Percentiles rank a stretch among this genome's conserved stretches.
These are phyloP conservation scores for Acacia acuminata DNA, from an alignment of 306 rosid genomes.

Conservation along the genomic window DNA sequence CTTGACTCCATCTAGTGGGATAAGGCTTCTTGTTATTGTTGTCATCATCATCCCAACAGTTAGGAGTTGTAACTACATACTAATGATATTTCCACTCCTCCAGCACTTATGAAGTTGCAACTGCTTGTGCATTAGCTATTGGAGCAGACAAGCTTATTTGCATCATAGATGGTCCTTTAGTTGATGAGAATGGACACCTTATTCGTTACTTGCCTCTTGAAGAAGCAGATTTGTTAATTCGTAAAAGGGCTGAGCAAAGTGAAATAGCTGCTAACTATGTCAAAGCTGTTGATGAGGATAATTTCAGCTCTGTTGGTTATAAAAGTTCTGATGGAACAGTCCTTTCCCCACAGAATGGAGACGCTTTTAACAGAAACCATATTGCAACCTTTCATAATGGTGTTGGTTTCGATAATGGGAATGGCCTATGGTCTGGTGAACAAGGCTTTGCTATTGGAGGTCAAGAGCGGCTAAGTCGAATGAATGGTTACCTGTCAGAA, in stretches of 20 bases:
- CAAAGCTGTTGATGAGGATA: slow-evolving; percentile 72
- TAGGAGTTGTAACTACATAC: slow-evolving; percentile 14
- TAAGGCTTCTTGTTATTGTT: too few species aligned
- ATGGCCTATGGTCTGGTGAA: slow-evolving; percentile 77
- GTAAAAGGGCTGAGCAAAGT: slow-evolving; percentile 87
- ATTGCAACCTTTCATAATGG: slow-evolving; percentile 76
- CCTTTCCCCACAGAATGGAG: slow-evolving; percentile 52
- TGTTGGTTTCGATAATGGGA: slow-evolving; percentile 85
- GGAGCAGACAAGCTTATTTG: slow-evolving; percentile 95
- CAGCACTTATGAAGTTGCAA: slow-evolving; percentile 97
- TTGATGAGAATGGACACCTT: slow-evolving; percentile 78
- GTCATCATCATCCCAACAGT: background rate
- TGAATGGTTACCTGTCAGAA: slow-evolving; percentile 89
- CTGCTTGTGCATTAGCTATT: slow-evolving; percentile 93
- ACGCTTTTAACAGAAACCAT: slow-evolving; percentile 36
- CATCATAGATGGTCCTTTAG: slow-evolving; percentile 90
- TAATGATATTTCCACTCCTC: slow-evolving; percentile 37
- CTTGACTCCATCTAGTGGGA: background rate
- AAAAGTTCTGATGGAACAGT: slow-evolving; percentile 42
- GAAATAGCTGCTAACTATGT: slow-evolving; percentile 95
- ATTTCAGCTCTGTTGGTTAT: slow-evolving; percentile 42
- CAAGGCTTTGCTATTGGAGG: slow-evolving; percentile 96
- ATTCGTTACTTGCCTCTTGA: slow-evolving; percentile 82
- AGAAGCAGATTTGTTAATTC: slow-evolving; percentile 91
- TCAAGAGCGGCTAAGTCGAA: slow-evolving; percentile 81